Evolutionary conservation across 352 stramenopile genomes (phyloP).

Genomic region (Pythium biforme): DNA sequence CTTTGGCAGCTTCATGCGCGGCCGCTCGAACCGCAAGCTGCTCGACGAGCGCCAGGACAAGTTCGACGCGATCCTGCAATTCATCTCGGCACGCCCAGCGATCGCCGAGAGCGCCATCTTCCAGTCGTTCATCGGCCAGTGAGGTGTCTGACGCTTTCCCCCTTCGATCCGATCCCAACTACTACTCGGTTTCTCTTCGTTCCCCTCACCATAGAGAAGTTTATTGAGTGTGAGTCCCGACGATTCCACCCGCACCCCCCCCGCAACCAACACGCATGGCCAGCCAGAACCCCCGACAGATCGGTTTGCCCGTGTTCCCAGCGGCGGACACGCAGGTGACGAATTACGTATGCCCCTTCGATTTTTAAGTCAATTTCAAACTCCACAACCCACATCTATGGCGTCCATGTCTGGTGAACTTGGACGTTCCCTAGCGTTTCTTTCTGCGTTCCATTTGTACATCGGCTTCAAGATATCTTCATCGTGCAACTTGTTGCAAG

Average conservation of each 20-base stretch:
- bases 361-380: background rate
- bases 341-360: slow-evolving; percentile 4
- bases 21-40: slow-evolving; percentile 39
- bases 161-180: background rate
- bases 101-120: slow-evolving; percentile 45
- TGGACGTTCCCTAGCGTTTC: too few relatives aligned
- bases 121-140: slow-evolving; percentile 38
- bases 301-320: background rate
- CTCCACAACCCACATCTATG: background rate
- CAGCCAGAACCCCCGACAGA: too few relatives aligned
- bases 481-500: too few relatives aligned
- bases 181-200: slow-evolving; percentile 3
- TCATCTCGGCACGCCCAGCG: slow-evolving; percentile 39
- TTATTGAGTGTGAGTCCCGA: slow-evolving; percentile 5
- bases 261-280: background rate
- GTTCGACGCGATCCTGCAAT: slow-evolving; percentile 48
- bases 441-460: too few relatives aligned
- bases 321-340: background rate
- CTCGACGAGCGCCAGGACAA: slow-evolving; percentile 46
- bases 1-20: slow-evolving; percentile 46
- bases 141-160: background rate
- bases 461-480: too few relatives aligned
- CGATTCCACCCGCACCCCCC: background rate
- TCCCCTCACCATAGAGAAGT: slow-evolving; percentile 2
- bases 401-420: background rate